Base-by-base conservation (phyloP, 805 yeast genomes). In the Metschnikowia kunwiensis region DNA sequence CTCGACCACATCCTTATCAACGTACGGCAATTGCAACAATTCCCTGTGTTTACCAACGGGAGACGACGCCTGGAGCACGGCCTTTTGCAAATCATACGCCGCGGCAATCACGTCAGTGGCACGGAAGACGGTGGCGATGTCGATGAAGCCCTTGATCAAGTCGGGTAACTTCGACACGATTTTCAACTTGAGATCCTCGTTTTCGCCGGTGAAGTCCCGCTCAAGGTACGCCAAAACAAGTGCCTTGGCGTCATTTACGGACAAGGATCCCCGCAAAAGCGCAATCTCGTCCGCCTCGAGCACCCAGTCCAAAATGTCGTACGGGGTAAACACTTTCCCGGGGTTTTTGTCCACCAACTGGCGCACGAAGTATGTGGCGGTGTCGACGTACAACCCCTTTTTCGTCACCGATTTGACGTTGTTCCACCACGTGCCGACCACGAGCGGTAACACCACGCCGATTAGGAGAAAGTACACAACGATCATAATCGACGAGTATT, bases 381-480 rank as follows among this genome's bases (percentile, higher is more conserved):
- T 84, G 18, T 77, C 75, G 32, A 83, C 80, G 47, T 85, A 86
- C 42, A 93, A 69, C 4, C 96, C 96, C 49, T 77, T 78, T 50
- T 81, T 85, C 18, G 96, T 93, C 54, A 78, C 79, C 3, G 82
- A 67, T 56, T 82, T 84, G 34, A 87, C 86, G 36, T 77, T 79
- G 30, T 70, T 68, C 99, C 99, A 93, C 96, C 97, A 91, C 19
- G 70, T 67, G 26, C 87, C 84, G 20, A 94, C 97, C 30, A 84
- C 60, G 36, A 69, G 68, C 2, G 98, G 98, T 38, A 93, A 72
- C 5, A 86, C 67, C 4, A 83, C 68, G 14, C 94, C 96, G 49
- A 93, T 79, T 28, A 86, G 59, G 6, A 75, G 46, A 33, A 87
- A 77, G 59, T 93, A 93, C 4, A 72, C 47, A 2, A 75, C 58